Conservation (phyloP, 257 asterid genomes). For the Ocimum tenuiflorum region DNA sequence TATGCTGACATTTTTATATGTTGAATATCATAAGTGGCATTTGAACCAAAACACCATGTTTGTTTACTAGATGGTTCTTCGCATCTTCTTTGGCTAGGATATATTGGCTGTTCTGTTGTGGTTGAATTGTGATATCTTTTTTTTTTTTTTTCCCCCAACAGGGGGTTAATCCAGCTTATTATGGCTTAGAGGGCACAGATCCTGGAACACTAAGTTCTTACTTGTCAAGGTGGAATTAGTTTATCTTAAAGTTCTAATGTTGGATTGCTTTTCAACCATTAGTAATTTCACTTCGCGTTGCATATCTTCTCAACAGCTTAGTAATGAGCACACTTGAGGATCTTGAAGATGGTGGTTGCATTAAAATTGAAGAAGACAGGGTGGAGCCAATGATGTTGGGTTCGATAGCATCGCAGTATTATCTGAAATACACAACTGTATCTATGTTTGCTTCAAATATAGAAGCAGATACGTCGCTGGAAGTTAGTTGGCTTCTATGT, state of each 20-base stretch:
- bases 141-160: slow-evolving; percentile 31
- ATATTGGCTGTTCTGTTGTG: not conserved
- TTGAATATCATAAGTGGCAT: not conserved
- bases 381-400: slow-evolving; percentile 98
- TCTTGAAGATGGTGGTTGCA: slow-evolving; percentile 94
- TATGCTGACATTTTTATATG: slow-evolving; percentile 8
- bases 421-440: slow-evolving; percentile 81
- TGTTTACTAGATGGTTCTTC: not conserved
- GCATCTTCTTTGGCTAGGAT: not conserved
- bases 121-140: slow-evolving; percentile 11
- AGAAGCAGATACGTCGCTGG: slow-evolving; percentile 82
- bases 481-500: slow-evolving; percentile 46
- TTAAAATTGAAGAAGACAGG: slow-evolving; percentile 66
- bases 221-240: slow-evolving; percentile 63
- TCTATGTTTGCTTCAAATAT: slow-evolving; percentile 94
- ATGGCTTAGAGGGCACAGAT: slow-evolving; percentile 76
- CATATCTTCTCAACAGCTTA: slow-evolving; percentile 44
- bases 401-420: slow-evolving; percentile 86
- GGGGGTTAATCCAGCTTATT: slow-evolving; percentile 91
- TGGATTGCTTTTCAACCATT: slow-evolving; percentile 15
- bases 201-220: slow-evolving; percentile 75
- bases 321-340: slow-evolving; percentile 81
- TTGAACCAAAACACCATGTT: not conserved
- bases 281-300: slow-evolving; percentile 8
- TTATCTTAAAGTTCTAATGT: slow-evolving; percentile 11